Conservation (phyloP, 768 basidiomycete genomes). For the Phanerochaete carnosa region DNA sequence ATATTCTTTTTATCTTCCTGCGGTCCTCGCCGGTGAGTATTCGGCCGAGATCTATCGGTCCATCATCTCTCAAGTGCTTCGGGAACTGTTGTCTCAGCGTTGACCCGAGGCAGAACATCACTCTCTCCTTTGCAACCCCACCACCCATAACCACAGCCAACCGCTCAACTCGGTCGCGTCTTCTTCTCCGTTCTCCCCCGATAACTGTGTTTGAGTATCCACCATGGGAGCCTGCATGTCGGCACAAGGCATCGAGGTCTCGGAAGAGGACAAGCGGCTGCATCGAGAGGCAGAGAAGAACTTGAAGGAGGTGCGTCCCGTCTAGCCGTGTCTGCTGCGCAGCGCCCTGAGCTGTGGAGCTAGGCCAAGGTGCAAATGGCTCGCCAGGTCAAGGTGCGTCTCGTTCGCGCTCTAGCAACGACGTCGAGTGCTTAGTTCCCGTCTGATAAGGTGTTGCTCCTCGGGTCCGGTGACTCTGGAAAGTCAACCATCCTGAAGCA, state of each 20-base stretch:
- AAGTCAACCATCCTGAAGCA: slow-evolving; percentile 96
- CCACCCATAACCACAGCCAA: slow-evolving; percentile 5
- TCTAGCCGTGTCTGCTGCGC: slow-evolving; percentile 6
- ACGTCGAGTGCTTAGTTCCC: slow-evolving; percentile 64
- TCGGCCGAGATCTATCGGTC: not conserved
- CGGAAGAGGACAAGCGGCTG: slow-evolving; percentile 63
- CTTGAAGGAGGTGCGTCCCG: slow-evolving; percentile 61
- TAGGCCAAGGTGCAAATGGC: slow-evolving; percentile 75
- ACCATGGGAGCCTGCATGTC: slow-evolving; percentile 79
- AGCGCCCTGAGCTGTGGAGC: not conserved
- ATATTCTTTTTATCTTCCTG: not conserved
- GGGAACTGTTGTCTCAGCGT: not conserved
- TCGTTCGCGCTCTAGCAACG: slow-evolving; percentile 23
- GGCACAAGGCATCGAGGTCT: slow-evolving; percentile 51
- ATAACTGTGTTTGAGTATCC: not conserved
- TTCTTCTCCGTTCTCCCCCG: not conserved
- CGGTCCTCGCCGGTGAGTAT: not conserved
- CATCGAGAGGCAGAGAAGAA: slow-evolving; percentile 75
- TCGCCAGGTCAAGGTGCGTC: slow-evolving; percentile 70
- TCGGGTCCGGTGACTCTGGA: slow-evolving; percentile 92
- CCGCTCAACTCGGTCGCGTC: not conserved
- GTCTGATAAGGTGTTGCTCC: slow-evolving; percentile 64
- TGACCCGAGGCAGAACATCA: not conserved
- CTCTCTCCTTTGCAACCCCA: slow-evolving; percentile 3
- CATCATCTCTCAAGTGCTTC: not conserved